Conservation (phyloP, 2,329 filamentous ascomycete species). For the Colletotrichum abscissum region DNA sequence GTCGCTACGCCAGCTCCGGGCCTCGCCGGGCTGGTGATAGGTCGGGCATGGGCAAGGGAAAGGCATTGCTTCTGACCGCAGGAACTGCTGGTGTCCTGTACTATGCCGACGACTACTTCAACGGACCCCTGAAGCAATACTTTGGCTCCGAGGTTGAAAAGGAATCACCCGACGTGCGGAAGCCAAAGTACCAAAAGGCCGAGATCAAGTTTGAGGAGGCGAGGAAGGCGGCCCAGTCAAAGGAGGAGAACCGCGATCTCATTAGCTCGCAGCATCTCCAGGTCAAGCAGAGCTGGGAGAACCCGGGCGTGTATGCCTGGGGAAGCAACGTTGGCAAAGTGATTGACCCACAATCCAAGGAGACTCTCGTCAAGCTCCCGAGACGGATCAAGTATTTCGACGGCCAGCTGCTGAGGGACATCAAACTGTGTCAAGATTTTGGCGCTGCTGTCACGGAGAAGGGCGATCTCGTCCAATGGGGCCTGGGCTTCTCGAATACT, state of each 20-base stretch:
- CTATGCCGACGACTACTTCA: conserved; percentile 44
- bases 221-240: conserved; percentile 65
- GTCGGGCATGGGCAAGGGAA: neutral
- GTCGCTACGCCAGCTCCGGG: conserved; percentile 25
- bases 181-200: conserved; percentile 50
- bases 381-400: conserved; percentile 85
- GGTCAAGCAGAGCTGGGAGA: conserved; percentile 83
- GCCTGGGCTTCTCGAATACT: conserved; percentile 76
- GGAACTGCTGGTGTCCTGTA: conserved; percentile 52
- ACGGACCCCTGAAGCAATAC: conserved; percentile 28
- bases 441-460: conserved; percentile 89
- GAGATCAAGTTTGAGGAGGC: conserved; percentile 77
- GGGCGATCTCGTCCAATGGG: conserved; percentile 94
- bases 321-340: conserved; percentile 87
- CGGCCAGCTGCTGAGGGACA: conserved; percentile 82
- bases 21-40: conserved; percentile 10
- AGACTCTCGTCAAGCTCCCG: conserved; percentile 82
- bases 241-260: conserved; percentile 79
- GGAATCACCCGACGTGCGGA: conserved; percentile 8
- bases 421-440: conserved; percentile 85
- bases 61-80: conserved; percentile 17
- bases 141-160: conserved; percentile 10
- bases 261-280: conserved; percentile 90
- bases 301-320: conserved; percentile 94
- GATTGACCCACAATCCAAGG: conserved; percentile 85